Evolutionary conservation across 2,329 filamentous ascomycete species (phyloP).

Genomic region (Neophaeococcomyces aloes): DNA sequence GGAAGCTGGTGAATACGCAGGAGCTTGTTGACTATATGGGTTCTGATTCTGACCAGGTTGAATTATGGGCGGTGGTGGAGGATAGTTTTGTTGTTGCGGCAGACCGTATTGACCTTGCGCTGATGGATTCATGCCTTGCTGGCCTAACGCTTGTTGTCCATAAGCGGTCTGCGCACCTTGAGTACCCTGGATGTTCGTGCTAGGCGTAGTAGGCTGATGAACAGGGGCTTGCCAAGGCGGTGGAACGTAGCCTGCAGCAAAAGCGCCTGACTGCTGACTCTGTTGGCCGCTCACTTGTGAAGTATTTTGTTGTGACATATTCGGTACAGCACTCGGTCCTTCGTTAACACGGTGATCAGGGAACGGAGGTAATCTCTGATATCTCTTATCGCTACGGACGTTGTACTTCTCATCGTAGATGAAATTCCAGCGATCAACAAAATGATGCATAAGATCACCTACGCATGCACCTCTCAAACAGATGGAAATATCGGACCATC

Average conservation of each 20-base stretch:
- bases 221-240: constrained; percentile 20
- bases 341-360: constrained; percentile 4
- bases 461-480: constrained; percentile 66
- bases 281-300: neutral
- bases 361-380: constrained; percentile 25
- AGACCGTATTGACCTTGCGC: neutral
- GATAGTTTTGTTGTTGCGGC: neutral
- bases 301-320: neutral
- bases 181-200: neutral
- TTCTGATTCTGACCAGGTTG: too few species aligned
- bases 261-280: neutral
- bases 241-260: constrained; percentile 16
- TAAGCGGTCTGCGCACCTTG: neutral
- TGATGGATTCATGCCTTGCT: constrained; percentile 11
- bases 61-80: neutral
- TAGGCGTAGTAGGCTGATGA: constrained; percentile 13
- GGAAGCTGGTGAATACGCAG: too few species aligned
- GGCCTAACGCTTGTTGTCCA: constrained; percentile 3
- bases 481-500: constrained; percentile 35
- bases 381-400: constrained; percentile 43
- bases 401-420: constrained; percentile 76
- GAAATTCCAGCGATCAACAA: constrained; percentile 83
- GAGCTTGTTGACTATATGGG: too few species aligned
- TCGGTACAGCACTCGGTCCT: neutral
- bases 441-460: constrained; percentile 64